A percentile compares a stretch with the other conserved stretches of the same genome.
phyloP scores from a whole-genome alignment of 1,284 basidiomycete species.

The Tylopilus sp. region DNA sequence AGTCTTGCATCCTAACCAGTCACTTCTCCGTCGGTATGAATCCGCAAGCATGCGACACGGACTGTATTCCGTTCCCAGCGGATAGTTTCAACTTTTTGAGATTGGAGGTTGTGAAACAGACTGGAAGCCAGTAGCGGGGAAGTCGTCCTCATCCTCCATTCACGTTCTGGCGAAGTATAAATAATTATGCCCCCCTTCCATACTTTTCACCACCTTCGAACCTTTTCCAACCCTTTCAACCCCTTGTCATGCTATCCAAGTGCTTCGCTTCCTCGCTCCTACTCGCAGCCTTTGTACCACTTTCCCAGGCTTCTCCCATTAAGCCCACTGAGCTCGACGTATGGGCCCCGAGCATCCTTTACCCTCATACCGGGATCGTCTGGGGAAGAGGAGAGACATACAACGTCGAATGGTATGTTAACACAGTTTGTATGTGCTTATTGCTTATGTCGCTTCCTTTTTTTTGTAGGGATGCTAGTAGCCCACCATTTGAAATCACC shows the following conservation, averaged over 20 bases:
- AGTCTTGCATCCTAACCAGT: not conserved
- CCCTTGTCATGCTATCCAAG: not conserved
- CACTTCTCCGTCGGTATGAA: not conserved
- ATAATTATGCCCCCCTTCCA: not conserved
- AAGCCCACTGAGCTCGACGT: conserved; percentile 47
- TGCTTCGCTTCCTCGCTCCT: conserved; percentile 22
- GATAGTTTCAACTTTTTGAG: not conserved
- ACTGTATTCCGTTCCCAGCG: not conserved
- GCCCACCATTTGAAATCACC: conserved; percentile 48
- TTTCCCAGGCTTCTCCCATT: conserved; percentile 7
- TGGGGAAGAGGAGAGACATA: conserved; percentile 47
- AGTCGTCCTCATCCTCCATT: not conserved
- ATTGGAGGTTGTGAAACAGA: not conserved
- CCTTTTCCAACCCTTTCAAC: not conserved
- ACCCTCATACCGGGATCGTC: conserved; percentile 41
- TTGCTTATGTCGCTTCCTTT: conserved; percentile 10
- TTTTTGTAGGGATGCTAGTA: conserved; percentile 46
- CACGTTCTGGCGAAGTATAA: not conserved
- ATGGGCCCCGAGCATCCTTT: conserved; percentile 47
- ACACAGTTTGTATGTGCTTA: conserved; percentile 44
- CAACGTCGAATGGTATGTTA: conserved; percentile 35
- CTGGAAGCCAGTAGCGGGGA: not conserved
- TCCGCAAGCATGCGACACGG: not conserved
- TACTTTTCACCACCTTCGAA: not conserved
- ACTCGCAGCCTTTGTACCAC: conserved; percentile 18